These are phyloP conservation scores for Cutaneotrichosporon sp. DNA, from an alignment of 1,284 basidiomycete genomes.

Conservation along the genomic window DNA sequence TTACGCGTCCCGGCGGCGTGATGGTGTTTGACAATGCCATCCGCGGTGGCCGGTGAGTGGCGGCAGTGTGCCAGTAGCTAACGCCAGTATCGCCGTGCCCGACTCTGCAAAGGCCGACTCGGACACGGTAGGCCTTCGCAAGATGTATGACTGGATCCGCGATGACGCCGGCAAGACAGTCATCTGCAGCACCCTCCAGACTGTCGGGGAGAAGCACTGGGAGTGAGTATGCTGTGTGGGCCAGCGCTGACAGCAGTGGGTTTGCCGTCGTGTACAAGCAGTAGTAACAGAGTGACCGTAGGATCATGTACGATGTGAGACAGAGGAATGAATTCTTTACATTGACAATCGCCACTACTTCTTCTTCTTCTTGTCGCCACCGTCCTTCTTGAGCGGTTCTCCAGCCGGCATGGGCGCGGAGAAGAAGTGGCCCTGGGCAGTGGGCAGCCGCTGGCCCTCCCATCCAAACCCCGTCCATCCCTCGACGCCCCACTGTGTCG, in stretches of 20 bases:
- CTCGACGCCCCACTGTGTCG: constrained; percentile 12
- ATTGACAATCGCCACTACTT: constrained; percentile 1
- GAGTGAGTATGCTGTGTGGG: constrained; percentile 31
- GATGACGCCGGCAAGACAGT: constrained; percentile 39
- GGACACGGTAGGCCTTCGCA: constrained; percentile 30
- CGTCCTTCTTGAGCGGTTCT: constrained; percentile 7
- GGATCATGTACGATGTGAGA: too few species aligned
- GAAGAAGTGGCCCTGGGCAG: constrained; percentile 23
- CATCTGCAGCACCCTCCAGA: constrained; percentile 35
- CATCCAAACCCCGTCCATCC: constrained; percentile 37
- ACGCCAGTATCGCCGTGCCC: constrained; percentile 10
- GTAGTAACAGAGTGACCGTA: constrained; percentile 1
- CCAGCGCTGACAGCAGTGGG: constrained; percentile 21
- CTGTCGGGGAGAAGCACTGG: constrained; percentile 41
- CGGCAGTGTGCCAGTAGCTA: background rate
- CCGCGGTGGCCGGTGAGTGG: constrained; percentile 31
- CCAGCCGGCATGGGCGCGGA: constrained; percentile 28
- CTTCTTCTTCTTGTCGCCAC: constrained; percentile 2
- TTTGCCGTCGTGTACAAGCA: constrained; percentile 30
- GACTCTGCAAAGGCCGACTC: constrained; percentile 20
- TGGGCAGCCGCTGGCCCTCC: constrained; percentile 28
- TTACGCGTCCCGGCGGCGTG: constrained; percentile 35
- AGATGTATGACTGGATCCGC: constrained; percentile 42
- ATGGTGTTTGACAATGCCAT: constrained; percentile 41
- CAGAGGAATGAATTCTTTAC: too few species aligned